Conservation (phyloP, 2,329 filamentous ascomycete species). For the Arthrobotrys musiformis region DNA sequence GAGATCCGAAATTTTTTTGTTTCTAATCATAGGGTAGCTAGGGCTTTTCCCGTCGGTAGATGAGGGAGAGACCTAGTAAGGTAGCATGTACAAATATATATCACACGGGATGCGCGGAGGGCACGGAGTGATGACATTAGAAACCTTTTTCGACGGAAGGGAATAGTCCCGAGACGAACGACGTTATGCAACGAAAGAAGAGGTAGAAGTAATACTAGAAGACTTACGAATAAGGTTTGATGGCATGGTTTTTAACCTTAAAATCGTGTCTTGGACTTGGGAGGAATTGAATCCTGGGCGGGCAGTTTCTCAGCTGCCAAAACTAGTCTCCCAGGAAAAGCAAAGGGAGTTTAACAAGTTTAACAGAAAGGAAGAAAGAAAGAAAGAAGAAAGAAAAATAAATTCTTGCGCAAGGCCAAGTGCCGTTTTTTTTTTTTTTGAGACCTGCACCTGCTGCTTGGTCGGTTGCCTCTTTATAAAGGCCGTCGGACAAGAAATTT, state of each 20-base stretch:
- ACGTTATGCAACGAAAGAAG: constrained; percentile 15
- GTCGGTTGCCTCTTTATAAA: constrained; percentile 30
- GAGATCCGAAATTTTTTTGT: neutral
- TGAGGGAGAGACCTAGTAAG: neutral
- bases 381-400: constrained; percentile 25
- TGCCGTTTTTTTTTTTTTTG: no score
- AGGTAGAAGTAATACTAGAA: neutral
- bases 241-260: constrained; percentile 47
- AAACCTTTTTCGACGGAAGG: constrained; percentile 26
- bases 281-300: constrained; percentile 31
- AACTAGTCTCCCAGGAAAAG: constrained; percentile 31
- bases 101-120: neutral
- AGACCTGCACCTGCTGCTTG: no score
- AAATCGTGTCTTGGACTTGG: constrained; percentile 42
- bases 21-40: constrained; percentile 5
- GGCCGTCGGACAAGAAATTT: constrained; percentile 48
- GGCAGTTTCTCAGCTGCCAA: constrained; percentile 51
- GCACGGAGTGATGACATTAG: neutral
- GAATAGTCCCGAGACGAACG: constrained; percentile 17
- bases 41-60: constrained; percentile 14
- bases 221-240: constrained; percentile 32
- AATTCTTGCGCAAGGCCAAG: constrained; percentile 15
- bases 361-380: constrained; percentile 26
- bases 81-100: neutral
- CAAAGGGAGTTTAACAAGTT: constrained; percentile 18